Conservation (phyloP, 2,329 filamentous ascomycete species). For the Paradendryphiella salina region DNA sequence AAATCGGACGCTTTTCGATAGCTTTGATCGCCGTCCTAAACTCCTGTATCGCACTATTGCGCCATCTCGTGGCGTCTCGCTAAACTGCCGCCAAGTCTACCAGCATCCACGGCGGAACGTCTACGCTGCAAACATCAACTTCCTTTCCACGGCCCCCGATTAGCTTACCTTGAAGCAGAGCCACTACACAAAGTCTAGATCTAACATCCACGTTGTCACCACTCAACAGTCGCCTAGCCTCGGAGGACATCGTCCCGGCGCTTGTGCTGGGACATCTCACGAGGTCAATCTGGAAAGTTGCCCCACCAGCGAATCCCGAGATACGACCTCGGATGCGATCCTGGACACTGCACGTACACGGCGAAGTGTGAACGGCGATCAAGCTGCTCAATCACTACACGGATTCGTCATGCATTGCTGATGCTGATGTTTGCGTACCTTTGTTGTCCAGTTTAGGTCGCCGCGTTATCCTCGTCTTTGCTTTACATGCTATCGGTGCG, state of each 20-base stretch:
- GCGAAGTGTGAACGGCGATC: conserved; percentile 6
- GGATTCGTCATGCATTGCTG: neutral
- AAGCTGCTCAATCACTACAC: conserved; percentile 1
- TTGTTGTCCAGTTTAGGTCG: neutral
- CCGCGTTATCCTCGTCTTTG: conserved; percentile 17
- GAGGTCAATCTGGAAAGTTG: conserved; percentile 14
- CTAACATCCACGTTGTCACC: conserved; percentile 21
- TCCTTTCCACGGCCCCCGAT: neutral
- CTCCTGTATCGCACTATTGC: conserved; percentile 2
- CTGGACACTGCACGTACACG: conserved; percentile 11
- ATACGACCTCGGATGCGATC: conserved; percentile 29
- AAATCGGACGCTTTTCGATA: conserved; percentile 1
- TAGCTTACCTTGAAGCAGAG: conserved; percentile 1
- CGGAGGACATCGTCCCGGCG: conserved; percentile 14
- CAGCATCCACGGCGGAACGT: conserved; percentile 3
- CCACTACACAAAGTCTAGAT: conserved; percentile 7
- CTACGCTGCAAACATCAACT: conserved; percentile 2
- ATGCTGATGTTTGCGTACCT: neutral
- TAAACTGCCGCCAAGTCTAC: conserved; percentile 4
- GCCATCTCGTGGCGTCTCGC: conserved; percentile 6
- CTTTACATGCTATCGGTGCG: conserved; percentile 4
- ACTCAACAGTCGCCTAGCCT: conserved; percentile 18
- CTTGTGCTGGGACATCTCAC: conserved; percentile 29
- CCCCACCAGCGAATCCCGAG: conserved; percentile 15
- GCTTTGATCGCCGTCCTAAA: neutral